Percentiles rank a stretch among this genome's conserved stretches.
These are phyloP conservation scores for Begonia fuchsioides DNA, from an alignment of 306 rosid genomes.

Conservation along the genomic window DNA sequence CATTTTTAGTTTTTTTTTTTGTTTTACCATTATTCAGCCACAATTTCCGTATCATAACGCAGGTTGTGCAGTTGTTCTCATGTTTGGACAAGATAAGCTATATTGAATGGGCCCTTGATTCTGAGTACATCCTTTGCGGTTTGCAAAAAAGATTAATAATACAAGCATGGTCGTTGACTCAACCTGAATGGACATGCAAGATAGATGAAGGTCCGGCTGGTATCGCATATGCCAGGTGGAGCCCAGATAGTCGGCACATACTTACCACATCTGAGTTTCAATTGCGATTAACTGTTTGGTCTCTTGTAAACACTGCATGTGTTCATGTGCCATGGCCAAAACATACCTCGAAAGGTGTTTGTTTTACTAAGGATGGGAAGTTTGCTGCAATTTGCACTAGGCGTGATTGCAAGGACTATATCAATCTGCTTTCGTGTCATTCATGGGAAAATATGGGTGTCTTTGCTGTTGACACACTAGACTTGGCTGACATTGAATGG, in stretches of 20 bases:
- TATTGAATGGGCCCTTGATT: constrained; percentile 96
- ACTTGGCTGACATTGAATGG: constrained; percentile 88
- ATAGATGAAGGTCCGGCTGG: constrained; percentile 99
- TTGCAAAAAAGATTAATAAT: constrained; percentile 83
- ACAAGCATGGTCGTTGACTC: constrained; percentile 94
- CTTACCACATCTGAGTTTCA: constrained; percentile 91
- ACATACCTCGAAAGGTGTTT: constrained; percentile 87
- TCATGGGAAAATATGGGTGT: constrained; percentile 93
- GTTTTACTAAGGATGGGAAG: constrained; percentile 83
- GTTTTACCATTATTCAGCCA: not conserved
- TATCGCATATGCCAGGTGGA: constrained; percentile 93
- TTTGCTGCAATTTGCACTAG: constrained; percentile 93
- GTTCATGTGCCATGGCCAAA: constrained; percentile 93
- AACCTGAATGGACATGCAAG: constrained; percentile 99
- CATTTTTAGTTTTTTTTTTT: no score
- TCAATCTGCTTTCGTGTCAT: constrained; percentile 79
- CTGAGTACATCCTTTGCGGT: constrained; percentile 97
- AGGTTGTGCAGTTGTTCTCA: constrained; percentile 97
- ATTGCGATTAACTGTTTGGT: constrained; percentile 91
- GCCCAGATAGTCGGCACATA: constrained; percentile 98
- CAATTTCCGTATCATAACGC: constrained; percentile 17
- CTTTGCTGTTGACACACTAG: constrained; percentile 79
- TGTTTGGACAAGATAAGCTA: constrained; percentile 98
- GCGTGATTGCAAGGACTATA: constrained; percentile 86
- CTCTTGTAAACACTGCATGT: constrained; percentile 84